Percentiles rank a stretch among this genome's conserved stretches.
Conservation (phyloP, 352 stramenopile genomes). For the Pythium phragmiticola region DNA sequence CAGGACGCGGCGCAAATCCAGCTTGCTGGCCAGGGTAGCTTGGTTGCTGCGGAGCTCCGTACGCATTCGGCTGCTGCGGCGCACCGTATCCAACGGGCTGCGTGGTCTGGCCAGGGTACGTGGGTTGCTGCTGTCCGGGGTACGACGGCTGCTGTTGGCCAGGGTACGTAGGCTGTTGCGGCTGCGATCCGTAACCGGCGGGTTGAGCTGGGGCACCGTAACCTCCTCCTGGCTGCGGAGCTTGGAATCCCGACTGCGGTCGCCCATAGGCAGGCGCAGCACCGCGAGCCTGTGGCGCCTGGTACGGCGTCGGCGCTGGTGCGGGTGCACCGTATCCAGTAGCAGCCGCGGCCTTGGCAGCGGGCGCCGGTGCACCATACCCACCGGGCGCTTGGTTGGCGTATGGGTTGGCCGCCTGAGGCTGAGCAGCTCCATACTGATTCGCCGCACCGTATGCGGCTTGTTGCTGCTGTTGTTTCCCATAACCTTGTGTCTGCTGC, state of each 20-base stretch:
- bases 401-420: constrained; percentile 39
- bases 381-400: constrained; percentile 32
- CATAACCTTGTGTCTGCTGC: constrained; percentile 48
- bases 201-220: constrained; percentile 16
- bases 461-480: constrained; percentile 23
- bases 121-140: constrained; percentile 33
- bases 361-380: constrained; percentile 8
- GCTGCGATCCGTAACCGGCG: constrained; percentile 19
- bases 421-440: constrained; percentile 31
- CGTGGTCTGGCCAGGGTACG: constrained; percentile 28
- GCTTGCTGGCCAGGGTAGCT: constrained; percentile 38
- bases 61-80: constrained; percentile 31
- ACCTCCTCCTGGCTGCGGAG: constrained; percentile 12
- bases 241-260: constrained; percentile 17
- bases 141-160: constrained; percentile 28
- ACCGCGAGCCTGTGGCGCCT: constrained; percentile 24
- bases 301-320: constrained; percentile 37
- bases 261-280: constrained; percentile 42
- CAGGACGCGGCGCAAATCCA: constrained; percentile 21
- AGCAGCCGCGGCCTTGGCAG: constrained; percentile 29
- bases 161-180: constrained; percentile 23
- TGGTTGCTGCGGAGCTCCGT: constrained; percentile 40
- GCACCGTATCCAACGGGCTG: constrained; percentile 33
- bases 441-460: constrained; percentile 16
- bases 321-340: constrained; percentile 30